phyloP scores from a whole-genome alignment of 192 early-diverging fungal species.

The Geosiphon pyriformis region DNA sequence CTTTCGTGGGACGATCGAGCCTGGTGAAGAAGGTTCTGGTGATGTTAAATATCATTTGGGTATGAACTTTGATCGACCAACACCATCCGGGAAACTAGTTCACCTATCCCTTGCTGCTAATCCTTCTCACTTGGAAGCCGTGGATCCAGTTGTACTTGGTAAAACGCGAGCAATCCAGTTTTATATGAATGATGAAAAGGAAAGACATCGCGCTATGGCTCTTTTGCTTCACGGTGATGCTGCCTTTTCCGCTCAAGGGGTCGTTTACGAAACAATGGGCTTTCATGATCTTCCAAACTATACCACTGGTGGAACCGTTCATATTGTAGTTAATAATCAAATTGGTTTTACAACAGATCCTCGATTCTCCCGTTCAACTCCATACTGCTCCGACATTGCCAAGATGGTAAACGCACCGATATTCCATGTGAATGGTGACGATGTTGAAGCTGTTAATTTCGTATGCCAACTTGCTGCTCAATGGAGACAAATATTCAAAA shows the following conservation, averaged over 20 bases:
- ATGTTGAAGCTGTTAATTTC: conserved; percentile 94
- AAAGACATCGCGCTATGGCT: conserved; percentile 79
- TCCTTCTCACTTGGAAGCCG: conserved; percentile 98
- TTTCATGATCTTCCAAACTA: conserved; percentile 93
- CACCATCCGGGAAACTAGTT: conserved; percentile 94
- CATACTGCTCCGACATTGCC: conserved; percentile 96
- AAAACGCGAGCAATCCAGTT: conserved; percentile 95
- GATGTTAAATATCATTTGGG: conserved; percentile 94
- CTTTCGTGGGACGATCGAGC: conserved; percentile 83
- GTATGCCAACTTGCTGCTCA: conserved; percentile 92
- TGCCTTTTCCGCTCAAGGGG: conserved; percentile 95
- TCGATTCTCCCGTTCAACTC: conserved; percentile 87
- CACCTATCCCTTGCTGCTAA: conserved; percentile 96
- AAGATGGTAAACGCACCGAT: conserved; percentile 97
- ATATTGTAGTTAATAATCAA: conserved; percentile 99
- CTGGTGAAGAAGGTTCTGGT: conserved; percentile 91
- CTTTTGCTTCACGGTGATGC: conserved; percentile 97
- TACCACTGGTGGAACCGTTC: conserved; percentile 94
- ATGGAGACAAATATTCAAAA: conserved; percentile 94
- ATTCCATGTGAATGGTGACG: conserved; percentile 98
- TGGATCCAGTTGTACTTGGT: conserved; percentile 96
- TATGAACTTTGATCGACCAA: conserved; percentile 95
- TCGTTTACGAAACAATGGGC: conserved; percentile 96
- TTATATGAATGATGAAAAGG: conserved; percentile 83
- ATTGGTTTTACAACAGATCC: conserved; percentile 99